phyloP scores from a whole-genome alignment of 1,284 basidiomycete genomes.

The Tilletiaria anomala region DNA sequence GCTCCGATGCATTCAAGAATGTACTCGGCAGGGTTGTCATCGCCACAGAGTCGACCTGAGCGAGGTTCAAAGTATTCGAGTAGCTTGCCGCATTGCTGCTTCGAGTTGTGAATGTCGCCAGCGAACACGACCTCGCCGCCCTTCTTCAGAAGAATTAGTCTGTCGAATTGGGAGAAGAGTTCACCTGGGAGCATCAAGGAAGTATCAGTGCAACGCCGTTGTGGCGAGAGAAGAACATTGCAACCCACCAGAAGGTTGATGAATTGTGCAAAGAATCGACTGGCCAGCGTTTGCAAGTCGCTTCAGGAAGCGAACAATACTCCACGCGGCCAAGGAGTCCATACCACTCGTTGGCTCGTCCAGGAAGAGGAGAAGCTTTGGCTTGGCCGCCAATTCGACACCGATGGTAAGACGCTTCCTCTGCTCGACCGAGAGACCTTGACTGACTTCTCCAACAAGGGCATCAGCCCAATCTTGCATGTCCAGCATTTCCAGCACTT shows the following conservation, averaged over 20 bases:
- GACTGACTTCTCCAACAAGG: conserved; percentile 3
- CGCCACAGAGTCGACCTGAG: conserved; percentile 7
- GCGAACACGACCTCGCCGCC: conserved; percentile 17
- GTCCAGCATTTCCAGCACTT: conserved; percentile 2
- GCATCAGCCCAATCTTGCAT: conserved; percentile 3
- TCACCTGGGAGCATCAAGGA: no score
- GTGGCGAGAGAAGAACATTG: no score
- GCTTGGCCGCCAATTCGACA: conserved; percentile 10
- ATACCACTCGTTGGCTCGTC: conserved; percentile 20
- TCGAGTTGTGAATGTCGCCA: conserved; percentile 8
- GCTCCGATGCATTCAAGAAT: conserved; percentile 24
- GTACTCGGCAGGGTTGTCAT: conserved; percentile 43
- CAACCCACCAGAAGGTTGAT: conserved; percentile 18
- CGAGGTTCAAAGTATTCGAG: neutral
- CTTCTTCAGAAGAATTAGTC: conserved; percentile 9
- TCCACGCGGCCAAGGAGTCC: conserved; percentile 14
- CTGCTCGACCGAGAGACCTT: conserved; percentile 3
- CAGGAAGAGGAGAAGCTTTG: conserved; percentile 44
- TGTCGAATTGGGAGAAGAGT: conserved; percentile 16
- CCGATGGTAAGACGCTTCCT: conserved; percentile 4
- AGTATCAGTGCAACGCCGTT: no score
- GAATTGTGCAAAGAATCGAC: conserved; percentile 18
- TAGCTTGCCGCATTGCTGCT: neutral
- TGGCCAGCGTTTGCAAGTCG: conserved; percentile 16
- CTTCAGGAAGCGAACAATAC: conserved; percentile 16